These are phyloP conservation scores for Microstegium vimineum DNA, from an alignment of 176 grass and related monocot species.

Conservation along the genomic window DNA sequence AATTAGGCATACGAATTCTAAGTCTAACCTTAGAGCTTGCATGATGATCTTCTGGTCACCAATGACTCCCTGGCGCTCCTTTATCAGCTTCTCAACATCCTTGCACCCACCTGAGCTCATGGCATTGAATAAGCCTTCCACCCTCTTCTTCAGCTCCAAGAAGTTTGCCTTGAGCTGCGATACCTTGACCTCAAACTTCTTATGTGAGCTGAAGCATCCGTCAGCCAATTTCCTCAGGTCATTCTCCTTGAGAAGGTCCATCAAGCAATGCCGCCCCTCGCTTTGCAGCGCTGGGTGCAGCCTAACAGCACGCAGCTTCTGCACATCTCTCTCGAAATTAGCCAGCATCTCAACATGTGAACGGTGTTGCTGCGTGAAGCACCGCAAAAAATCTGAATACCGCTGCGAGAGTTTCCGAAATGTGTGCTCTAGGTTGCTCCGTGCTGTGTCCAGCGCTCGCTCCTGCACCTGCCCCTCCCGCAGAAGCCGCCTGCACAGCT, in stretches of 20 bases:
- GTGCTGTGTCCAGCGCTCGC: constrained; percentile 75
- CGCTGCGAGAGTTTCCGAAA: constrained; percentile 66
- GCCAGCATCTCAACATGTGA: constrained; percentile 49
- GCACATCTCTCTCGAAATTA: constrained; percentile 83
- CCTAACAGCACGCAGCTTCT: constrained; percentile 53
- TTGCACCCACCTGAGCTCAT: constrained; percentile 69
- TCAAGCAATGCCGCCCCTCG: constrained; percentile 55
- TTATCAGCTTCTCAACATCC: constrained; percentile 75
- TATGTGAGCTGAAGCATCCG: constrained; percentile 67
- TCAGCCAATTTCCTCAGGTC: constrained; percentile 59
- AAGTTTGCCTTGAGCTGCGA: constrained; percentile 65
- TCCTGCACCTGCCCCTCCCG: constrained; percentile 90
- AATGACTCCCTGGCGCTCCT: constrained; percentile 65
- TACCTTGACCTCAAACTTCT: constrained; percentile 70
- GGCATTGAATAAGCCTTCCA: constrained; percentile 59
- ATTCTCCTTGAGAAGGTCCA: constrained; percentile 84
- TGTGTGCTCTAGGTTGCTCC: constrained; percentile 78
- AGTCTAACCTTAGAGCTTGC: constrained; percentile 84
- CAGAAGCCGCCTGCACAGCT: constrained; percentile 66
- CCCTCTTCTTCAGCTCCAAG: constrained; percentile 65
- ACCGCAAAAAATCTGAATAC: constrained; percentile 59
- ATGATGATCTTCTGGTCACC: constrained; percentile 88
- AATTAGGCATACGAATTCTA: not conserved
- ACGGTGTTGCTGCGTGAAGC: constrained; percentile 75
- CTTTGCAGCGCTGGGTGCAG: constrained; percentile 60